A percentile compares a stretch with the other conserved stretches of the same genome.
phyloP scores from a whole-genome alignment of 768 basidiomycete species.

The Mycena chlorophos region DNA sequence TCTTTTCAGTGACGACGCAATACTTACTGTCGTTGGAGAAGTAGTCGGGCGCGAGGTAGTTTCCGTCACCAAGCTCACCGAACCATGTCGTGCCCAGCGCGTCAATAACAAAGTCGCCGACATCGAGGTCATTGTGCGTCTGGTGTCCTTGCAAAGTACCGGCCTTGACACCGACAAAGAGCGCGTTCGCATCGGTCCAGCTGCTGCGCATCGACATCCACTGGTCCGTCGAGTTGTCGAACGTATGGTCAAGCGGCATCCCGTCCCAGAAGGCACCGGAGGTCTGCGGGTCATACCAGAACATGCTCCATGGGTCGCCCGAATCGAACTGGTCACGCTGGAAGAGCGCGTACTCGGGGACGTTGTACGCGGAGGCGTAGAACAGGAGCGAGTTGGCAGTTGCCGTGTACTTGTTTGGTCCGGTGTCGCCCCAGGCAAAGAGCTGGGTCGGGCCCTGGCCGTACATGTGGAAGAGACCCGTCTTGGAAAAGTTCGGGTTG shows the following conservation, averaged over 20 bases:
- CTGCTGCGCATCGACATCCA: slow-evolving; percentile 92
- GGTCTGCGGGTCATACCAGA: slow-evolving; percentile 88
- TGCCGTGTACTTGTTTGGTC: slow-evolving; percentile 49
- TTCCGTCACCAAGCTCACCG: slow-evolving; percentile 68
- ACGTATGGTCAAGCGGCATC: slow-evolving; percentile 78
- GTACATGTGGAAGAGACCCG: slow-evolving; percentile 90
- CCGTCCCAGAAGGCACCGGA: slow-evolving; percentile 92
- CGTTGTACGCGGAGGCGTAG: slow-evolving; percentile 67
- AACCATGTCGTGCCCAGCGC: slow-evolving; percentile 93
- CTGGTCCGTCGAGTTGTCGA: slow-evolving; percentile 66
- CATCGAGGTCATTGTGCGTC: slow-evolving; percentile 93
- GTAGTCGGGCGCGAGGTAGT: slow-evolving; percentile 14
- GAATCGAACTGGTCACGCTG: slow-evolving; percentile 89
- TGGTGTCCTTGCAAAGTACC: slow-evolving; percentile 81
- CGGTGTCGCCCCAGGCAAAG: slow-evolving; percentile 10
- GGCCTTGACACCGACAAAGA: slow-evolving; percentile 88
- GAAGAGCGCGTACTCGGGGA: slow-evolving; percentile 78
- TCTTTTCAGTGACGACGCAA: not conserved
- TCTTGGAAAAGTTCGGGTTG: slow-evolving; percentile 72
- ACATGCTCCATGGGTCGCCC: slow-evolving; percentile 83
- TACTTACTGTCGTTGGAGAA: slow-evolving; percentile 19
- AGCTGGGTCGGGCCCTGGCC: slow-evolving; percentile 75
- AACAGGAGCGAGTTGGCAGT: slow-evolving; percentile 89
- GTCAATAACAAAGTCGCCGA: slow-evolving; percentile 94
- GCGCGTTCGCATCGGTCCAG: slow-evolving; percentile 85